These are phyloP conservation scores for Starmerella bombicola DNA, from an alignment of 805 yeast genomes.

Conservation along the genomic window DNA sequence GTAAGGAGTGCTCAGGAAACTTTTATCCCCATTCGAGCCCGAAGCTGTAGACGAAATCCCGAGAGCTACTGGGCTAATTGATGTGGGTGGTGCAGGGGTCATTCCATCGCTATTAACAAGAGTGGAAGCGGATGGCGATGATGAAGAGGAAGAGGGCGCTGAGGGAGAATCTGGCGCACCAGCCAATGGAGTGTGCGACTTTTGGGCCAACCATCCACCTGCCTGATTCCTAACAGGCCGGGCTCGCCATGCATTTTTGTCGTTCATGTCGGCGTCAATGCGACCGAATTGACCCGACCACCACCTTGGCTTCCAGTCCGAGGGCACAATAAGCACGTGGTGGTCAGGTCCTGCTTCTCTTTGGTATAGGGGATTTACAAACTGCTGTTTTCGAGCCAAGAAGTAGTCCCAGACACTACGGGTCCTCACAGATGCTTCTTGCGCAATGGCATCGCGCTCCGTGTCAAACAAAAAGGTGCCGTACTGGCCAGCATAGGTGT, in stretches of 20 bases:
- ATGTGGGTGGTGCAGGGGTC: no score
- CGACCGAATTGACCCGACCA: slow-evolving; percentile 82
- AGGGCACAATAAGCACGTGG: slow-evolving; percentile 17
- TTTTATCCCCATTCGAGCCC: no score
- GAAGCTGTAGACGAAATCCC: no score
- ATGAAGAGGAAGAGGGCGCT: neutral
- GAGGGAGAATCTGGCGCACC: neutral
- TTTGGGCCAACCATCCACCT: neutral
- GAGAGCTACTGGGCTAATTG: no score
- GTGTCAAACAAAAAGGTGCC: slow-evolving; percentile 75
- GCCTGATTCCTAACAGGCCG: slow-evolving; percentile 5
- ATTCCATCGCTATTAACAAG: no score
- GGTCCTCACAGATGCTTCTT: slow-evolving; percentile 38
- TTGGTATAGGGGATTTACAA: slow-evolving; percentile 41
- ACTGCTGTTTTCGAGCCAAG: slow-evolving; percentile 58
- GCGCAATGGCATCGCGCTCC: slow-evolving; percentile 48
- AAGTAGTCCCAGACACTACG: slow-evolving; percentile 91
- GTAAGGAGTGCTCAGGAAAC: no score
- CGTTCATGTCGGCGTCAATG: slow-evolving; percentile 53
- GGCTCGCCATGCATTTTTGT: slow-evolving; percentile 24
- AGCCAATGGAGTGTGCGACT: neutral
- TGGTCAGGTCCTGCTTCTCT: slow-evolving; percentile 16
- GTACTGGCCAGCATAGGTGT: slow-evolving; percentile 84
- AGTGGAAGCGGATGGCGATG: neutral
- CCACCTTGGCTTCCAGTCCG: slow-evolving; percentile 39